Evolutionary conservation across 805 yeast genomes (phyloP).

Genomic region (Cyberlindnera maclurae): DNA sequence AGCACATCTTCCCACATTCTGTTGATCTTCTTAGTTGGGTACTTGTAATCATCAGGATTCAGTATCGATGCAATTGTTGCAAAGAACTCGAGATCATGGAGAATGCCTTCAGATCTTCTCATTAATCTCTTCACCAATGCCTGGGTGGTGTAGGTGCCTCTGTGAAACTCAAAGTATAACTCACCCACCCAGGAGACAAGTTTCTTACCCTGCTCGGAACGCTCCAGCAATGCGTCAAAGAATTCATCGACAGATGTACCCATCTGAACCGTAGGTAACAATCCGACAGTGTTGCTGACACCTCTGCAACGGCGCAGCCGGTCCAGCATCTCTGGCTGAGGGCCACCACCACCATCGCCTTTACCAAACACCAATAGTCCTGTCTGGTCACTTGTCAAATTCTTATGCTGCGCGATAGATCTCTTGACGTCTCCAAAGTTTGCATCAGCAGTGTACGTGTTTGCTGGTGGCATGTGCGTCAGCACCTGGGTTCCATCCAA

Average conservation of each 20-base stretch:
- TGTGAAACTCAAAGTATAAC: conserved; percentile 86
- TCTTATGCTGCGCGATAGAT: conserved; percentile 75
- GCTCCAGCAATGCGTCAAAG: conserved; percentile 55
- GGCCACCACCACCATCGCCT: conserved; percentile 99
- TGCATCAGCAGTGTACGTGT: conserved; percentile 91
- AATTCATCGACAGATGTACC: conserved; percentile 74
- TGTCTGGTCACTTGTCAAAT: conserved; percentile 69
- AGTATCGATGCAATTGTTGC: conserved; percentile 66
- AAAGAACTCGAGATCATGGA: conserved; percentile 80
- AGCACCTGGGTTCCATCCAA: conserved; percentile 89
- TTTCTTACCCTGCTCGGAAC: conserved; percentile 55
- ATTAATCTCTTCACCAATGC: conserved; percentile 77
- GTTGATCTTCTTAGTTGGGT: conserved; percentile 65
- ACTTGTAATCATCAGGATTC: conserved; percentile 42
- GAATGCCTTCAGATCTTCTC: conserved; percentile 64
- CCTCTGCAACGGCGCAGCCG: conserved; percentile 90
- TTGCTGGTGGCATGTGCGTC: conserved; percentile 97
- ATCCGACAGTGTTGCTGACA: conserved; percentile 69
- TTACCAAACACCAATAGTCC: conserved; percentile 82
- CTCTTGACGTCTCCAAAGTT: conserved; percentile 88
- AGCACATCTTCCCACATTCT: conserved; percentile 83
- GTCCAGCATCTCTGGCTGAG: conserved; percentile 88
- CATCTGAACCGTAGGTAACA: conserved; percentile 72
- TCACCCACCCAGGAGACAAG: conserved; percentile 93
- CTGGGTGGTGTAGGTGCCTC: conserved; percentile 96